A percentile compares a stretch with the other conserved stretches of the same genome.
phyloP scores from a whole-genome alignment of 148 eudicot species.

The Beta vulgaris region DNA sequence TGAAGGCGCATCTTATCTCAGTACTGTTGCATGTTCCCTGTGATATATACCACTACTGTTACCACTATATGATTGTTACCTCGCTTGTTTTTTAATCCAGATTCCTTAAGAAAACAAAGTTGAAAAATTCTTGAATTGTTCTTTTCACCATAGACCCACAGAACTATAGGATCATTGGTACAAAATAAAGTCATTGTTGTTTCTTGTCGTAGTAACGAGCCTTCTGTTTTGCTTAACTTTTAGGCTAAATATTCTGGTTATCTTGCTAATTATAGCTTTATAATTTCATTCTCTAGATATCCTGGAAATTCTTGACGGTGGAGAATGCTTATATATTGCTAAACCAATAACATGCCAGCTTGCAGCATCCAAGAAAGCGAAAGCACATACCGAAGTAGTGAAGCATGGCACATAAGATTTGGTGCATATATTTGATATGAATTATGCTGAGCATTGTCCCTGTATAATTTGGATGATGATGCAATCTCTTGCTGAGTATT shows the following conservation, averaged over 20 bases:
- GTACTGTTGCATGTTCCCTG: background rate
- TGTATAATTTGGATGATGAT: conserved; percentile 6
- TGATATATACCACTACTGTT: background rate
- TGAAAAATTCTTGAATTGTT: background rate
- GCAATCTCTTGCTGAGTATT: conserved; percentile 1
- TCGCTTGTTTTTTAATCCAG: background rate
- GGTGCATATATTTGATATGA: conserved; percentile 9
- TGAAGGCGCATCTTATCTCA: background rate
- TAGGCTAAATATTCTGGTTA: conserved; percentile 6
- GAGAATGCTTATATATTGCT: background rate
- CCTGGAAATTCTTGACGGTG: background rate
- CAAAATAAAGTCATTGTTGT: background rate
- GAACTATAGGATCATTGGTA: background rate
- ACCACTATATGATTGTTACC: conserved; percentile 3
- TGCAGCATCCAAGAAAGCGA: conserved; percentile 20
- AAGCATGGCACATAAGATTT: conserved; percentile 8
- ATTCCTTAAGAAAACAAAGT: conserved; percentile 13
- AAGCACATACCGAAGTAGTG: background rate
- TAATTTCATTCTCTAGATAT: background rate
- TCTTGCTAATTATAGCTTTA: background rate
- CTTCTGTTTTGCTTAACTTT: background rate
- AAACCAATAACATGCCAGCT: background rate
- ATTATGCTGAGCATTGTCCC: background rate
- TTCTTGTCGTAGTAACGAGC: background rate
- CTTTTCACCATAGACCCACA: conserved; percentile 3